These are phyloP conservation scores for Aspergillus floridensis DNA, from an alignment of 2,329 filamentous ascomycete genomes.

Conservation along the genomic window DNA sequence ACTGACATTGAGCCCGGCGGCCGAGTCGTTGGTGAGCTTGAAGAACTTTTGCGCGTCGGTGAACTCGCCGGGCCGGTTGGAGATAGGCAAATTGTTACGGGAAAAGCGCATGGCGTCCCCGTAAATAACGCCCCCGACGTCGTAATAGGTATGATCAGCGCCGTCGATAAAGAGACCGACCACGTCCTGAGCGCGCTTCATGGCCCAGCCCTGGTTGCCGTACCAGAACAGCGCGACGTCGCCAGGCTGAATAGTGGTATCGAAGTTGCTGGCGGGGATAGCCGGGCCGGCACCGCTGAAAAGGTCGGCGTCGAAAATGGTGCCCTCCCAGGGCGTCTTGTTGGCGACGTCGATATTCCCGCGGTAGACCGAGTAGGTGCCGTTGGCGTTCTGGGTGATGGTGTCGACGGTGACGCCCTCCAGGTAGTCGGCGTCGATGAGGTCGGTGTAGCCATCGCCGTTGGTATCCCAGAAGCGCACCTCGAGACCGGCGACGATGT, in stretches of 20 bases:
- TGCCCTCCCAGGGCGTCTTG: conserved; percentile 1
- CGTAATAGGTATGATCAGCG: background rate
- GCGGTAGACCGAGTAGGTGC: conserved; percentile 1
- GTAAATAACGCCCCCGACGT: background rate
- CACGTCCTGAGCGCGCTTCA: background rate
- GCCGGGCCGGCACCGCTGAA: background rate
- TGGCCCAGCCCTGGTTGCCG: conserved; percentile 1
- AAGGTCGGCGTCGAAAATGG: background rate
- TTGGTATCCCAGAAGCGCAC: conserved; percentile 2
- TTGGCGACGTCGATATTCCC: background rate
- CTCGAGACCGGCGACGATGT: background rate
- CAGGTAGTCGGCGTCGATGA: conserved; percentile 2
- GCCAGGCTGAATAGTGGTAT: background rate
- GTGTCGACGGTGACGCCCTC: conserved; percentile 1
- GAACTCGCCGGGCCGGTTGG: conserved; percentile 1
- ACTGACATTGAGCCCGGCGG: background rate
- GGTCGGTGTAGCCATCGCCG: conserved; percentile 1
- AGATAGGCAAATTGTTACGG: background rate
- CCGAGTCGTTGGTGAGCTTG: background rate
- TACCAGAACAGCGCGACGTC: conserved; percentile 3
- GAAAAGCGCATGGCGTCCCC: conserved; percentile 1
- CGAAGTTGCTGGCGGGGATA: background rate
- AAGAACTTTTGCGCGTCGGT: conserved; percentile 2
- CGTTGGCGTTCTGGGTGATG: background rate
- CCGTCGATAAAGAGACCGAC: background rate